Percentiles rank a stretch among this genome's conserved stretches.
These are phyloP conservation scores for Pseudomassariella vexata DNA, from an alignment of 2,329 filamentous ascomycete genomes.

Conservation along the genomic window DNA sequence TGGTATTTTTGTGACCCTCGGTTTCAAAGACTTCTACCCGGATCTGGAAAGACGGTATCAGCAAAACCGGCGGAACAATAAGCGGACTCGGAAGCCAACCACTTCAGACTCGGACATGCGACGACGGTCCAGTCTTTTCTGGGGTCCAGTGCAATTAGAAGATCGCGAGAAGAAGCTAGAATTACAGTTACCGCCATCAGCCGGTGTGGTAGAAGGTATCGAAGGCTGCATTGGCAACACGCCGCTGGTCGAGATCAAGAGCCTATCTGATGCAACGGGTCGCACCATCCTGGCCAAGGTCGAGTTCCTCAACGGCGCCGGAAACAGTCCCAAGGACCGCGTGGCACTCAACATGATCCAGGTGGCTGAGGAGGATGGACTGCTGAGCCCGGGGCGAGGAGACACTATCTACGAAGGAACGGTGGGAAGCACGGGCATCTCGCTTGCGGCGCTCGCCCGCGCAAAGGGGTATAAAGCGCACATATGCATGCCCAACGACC, in stretches of 20 bases:
- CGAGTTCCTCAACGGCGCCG: slow-evolving; percentile 93
- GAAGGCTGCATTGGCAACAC: slow-evolving; percentile 93
- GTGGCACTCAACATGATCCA: slow-evolving; percentile 88
- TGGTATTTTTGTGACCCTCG: slow-evolving; percentile 69
- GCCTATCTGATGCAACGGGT: slow-evolving; percentile 79
- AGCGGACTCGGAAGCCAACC: slow-evolving; percentile 8
- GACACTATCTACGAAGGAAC: slow-evolving; percentile 98
- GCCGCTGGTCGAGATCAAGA: slow-evolving; percentile 78
- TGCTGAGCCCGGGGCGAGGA: slow-evolving; percentile 72
- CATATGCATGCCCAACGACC: slow-evolving; percentile 96
- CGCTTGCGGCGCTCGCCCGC: slow-evolving; percentile 80
- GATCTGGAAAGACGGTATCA: slow-evolving; percentile 64
- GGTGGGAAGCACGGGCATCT: slow-evolving; percentile 93
- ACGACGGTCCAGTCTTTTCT: slow-evolving; percentile 39
- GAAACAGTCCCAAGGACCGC: slow-evolving; percentile 89
- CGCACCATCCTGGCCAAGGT: slow-evolving; percentile 90
- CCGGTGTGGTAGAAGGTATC: slow-evolving; percentile 66
- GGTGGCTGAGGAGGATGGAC: slow-evolving; percentile 69
- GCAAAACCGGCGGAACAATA: slow-evolving; percentile 30
- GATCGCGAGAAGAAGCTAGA: slow-evolving; percentile 40
- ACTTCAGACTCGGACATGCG: slow-evolving; percentile 11
- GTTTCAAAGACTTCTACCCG: slow-evolving; percentile 75
- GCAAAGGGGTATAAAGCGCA: slow-evolving; percentile 87
- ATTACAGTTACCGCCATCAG: slow-evolving; percentile 12
- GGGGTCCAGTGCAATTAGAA: slow-evolving; percentile 47